A percentile compares a stretch with the other conserved stretches of the same genome.
Conservation (phyloP, 768 basidiomycete genomes). For the Mycena metata region DNA sequence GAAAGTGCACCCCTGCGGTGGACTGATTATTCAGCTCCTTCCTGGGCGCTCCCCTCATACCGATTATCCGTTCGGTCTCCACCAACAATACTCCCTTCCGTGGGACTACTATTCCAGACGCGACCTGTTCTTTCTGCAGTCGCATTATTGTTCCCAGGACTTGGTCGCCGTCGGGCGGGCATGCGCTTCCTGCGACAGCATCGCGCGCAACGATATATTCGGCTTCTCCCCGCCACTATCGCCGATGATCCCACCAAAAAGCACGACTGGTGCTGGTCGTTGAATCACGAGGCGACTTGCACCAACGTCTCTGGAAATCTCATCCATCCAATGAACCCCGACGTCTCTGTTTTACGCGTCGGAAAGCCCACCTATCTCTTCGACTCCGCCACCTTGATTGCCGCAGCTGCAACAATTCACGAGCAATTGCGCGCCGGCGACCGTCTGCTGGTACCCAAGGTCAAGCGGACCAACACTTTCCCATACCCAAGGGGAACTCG, state of each 20-base stretch:
- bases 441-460: neutral
- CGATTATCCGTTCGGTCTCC: slow-evolving; percentile 16
- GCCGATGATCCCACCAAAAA: neutral
- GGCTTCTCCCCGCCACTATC: neutral
- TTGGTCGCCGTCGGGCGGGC: neutral
- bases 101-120: slow-evolving; percentile 19
- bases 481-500: no score
- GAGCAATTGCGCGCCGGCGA: neutral
- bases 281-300: neutral
- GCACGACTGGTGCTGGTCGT: slow-evolving; percentile 19
- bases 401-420: neutral
- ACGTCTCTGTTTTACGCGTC: neutral
- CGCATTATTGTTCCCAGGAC: neutral
- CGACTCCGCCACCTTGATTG: neutral
- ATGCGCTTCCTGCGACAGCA: slow-evolving; percentile 1
- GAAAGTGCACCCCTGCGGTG: neutral
- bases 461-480: neutral
- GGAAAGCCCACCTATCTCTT: slow-evolving; percentile 14
- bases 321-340: slow-evolving; percentile 9
- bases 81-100: neutral
- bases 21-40: neutral
- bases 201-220: slow-evolving; percentile 1
- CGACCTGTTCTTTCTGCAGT: slow-evolving; percentile 5
- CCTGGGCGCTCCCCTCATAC: neutral
- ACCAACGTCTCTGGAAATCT: neutral